A percentile compares a stretch with the other conserved stretches of the same genome.
Evolutionary conservation across 2,329 filamentous ascomycete species (phyloP).

Genomic region (Grosmannia huntii): DNA sequence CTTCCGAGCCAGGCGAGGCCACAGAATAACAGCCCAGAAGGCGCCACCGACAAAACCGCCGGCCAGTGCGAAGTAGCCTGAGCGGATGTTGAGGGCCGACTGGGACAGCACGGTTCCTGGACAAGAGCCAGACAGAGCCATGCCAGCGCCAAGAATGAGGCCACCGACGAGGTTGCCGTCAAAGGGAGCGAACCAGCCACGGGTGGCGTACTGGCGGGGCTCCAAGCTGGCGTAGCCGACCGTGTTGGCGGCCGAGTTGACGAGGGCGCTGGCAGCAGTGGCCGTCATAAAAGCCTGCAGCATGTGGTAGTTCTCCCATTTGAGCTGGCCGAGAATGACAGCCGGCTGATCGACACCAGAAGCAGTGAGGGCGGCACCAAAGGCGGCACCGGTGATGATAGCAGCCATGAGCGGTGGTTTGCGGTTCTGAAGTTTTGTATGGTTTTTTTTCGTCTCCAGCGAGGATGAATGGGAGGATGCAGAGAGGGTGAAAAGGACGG

Average conservation of each 20-base stretch:
- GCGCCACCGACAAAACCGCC: slow-evolving; percentile 45
- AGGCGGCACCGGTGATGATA: slow-evolving; percentile 39
- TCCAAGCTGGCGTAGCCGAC: slow-evolving; percentile 28
- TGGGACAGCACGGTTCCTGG: slow-evolving; percentile 54
- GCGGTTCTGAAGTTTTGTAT: not conserved
- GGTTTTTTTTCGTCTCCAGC: not conserved
- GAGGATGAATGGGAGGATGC: not conserved
- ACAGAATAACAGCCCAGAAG: slow-evolving; percentile 32
- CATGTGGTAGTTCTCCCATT: slow-evolving; percentile 51
- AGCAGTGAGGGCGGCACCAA: slow-evolving; percentile 47
- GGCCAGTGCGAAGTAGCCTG: slow-evolving; percentile 37
- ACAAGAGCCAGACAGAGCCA: slow-evolving; percentile 52
- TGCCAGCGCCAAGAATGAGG: slow-evolving; percentile 47
- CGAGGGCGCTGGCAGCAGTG: slow-evolving; percentile 41
- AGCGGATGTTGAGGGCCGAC: slow-evolving; percentile 36
- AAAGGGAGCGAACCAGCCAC: slow-evolving; percentile 40
- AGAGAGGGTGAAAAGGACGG: not conserved
- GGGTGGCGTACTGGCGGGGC: slow-evolving; percentile 36
- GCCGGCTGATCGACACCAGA: slow-evolving; percentile 48
- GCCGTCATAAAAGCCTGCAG: slow-evolving; percentile 50
- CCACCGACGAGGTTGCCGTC: slow-evolving; percentile 57
- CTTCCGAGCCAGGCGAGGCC: slow-evolving; percentile 13
- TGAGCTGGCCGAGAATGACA: slow-evolving; percentile 48
- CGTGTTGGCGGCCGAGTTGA: slow-evolving; percentile 32
- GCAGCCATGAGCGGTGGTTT: slow-evolving; percentile 12